Evolutionary conservation across 2,329 filamentous ascomycete genomes (phyloP).

Genomic region (Hypocreales sp.): DNA sequence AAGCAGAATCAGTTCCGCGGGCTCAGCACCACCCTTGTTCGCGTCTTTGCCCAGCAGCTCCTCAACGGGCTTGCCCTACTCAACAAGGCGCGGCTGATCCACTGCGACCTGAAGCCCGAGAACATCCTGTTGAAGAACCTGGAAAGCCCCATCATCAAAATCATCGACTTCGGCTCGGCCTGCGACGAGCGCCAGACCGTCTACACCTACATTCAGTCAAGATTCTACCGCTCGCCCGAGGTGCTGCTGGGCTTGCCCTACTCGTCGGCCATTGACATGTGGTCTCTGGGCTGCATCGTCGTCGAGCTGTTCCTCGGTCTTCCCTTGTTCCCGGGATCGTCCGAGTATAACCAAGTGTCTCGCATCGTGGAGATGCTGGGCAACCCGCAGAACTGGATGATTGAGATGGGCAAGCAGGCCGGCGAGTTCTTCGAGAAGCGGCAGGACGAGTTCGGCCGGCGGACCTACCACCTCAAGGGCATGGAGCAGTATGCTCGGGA

Average conservation of each 20-base stretch:
- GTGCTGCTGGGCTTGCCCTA: constrained; percentile 92
- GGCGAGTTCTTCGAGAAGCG: constrained; percentile 94
- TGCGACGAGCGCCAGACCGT: constrained; percentile 97
- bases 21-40: constrained; percentile 87
- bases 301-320: constrained; percentile 93
- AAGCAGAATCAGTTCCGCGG: constrained; percentile 99
- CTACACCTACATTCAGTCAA: constrained; percentile 97
- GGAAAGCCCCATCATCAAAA: constrained; percentile 98
- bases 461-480: constrained; percentile 82
- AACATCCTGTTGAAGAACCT: constrained; percentile 97
- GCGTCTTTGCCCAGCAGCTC: constrained; percentile 93
- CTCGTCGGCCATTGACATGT: constrained; percentile 98
- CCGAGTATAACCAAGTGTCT: constrained; percentile 96
- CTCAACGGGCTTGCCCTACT: constrained; percentile 82
- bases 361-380: constrained; percentile 97
- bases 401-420: constrained; percentile 96
- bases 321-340: constrained; percentile 89
- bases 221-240: constrained; percentile 95
- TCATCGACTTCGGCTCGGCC: constrained; percentile 97
- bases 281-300: constrained; percentile 96
- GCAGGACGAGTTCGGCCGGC: constrained; percentile 79
- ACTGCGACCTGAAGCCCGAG: constrained; percentile 96
- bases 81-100: constrained; percentile 92
- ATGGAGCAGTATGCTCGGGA: constrained; percentile 98
- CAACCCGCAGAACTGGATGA: constrained; percentile 94